Conservation (phyloP, 2,329 filamentous ascomycete species). For the Pseudogymnoascus sp. region DNA sequence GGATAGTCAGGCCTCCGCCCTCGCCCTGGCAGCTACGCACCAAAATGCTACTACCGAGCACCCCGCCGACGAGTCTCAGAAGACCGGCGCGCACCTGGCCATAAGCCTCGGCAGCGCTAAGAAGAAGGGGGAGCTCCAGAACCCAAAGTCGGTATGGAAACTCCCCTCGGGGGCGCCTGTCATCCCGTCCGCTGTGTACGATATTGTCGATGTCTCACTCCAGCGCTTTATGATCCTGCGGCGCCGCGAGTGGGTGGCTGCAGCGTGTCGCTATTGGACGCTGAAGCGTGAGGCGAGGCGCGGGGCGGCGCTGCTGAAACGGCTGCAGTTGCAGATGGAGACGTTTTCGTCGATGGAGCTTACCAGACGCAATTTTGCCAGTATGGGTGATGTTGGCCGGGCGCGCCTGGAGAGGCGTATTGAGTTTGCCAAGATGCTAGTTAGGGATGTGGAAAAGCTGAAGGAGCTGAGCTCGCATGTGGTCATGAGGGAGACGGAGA, state of each 20-base stretch:
- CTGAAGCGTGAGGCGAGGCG: conserved; percentile 87
- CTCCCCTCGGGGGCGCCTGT: conserved; percentile 90
- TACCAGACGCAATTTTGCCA: conserved; percentile 88
- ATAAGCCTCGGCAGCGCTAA: conserved; percentile 64
- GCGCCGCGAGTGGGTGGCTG: conserved; percentile 84
- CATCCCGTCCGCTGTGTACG: conserved; percentile 80
- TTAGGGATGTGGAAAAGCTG: conserved; percentile 70
- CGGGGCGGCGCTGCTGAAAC: conserved; percentile 84
- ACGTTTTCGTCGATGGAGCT: conserved; percentile 97
- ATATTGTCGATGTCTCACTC: conserved; percentile 75
- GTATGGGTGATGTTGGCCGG: conserved; percentile 80
- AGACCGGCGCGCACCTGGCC: conserved; percentile 74
- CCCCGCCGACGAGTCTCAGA: conserved; percentile 71
- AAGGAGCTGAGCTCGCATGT: conserved; percentile 61
- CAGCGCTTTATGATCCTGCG: conserved; percentile 74
- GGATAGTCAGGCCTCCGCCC: conserved; percentile 75
- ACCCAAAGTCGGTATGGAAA: conserved; percentile 71
- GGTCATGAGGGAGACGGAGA: conserved; percentile 67
- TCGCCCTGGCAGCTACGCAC: conserved; percentile 69
- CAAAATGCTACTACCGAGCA: conserved; percentile 57
- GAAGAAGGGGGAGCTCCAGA: conserved; percentile 59
- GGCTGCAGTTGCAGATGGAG: conserved; percentile 89
- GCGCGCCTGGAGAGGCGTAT: conserved; percentile 72
- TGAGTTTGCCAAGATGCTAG: conserved; percentile 71
- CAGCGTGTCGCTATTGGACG: conserved; percentile 96